Evolutionary conservation across 129 eudicot species (phyloP), one percentile per base, ranked within the genome.

Genomic region (Heracleum sosnowskyi): DNA sequence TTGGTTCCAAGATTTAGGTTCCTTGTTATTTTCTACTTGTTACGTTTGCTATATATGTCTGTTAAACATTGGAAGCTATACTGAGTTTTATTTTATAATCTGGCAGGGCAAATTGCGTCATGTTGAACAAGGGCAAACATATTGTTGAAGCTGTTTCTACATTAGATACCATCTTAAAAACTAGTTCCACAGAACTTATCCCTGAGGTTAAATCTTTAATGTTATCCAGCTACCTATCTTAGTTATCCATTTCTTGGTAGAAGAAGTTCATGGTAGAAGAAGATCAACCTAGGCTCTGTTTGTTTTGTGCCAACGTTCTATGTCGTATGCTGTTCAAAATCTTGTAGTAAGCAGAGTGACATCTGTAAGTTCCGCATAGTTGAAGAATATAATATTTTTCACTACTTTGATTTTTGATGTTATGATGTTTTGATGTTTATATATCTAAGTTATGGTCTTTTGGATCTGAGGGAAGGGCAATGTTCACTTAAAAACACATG

Each of bases 91-190:
- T 29, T 66, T 26, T 5, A 3, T 37, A 34, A 78, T 71, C 69
- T 72, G 76, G 46, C 89, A 91, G 96, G 88, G 87, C 90, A 82
- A 88, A 91, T 79, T 91, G 96, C 88, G 83, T 88, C 77, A 91
- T 91, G 96, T 78, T 91, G 88, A 91, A 91, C 93, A 91, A 91
- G 81, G 93, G 96, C 28, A 86, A 88, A 81, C 85, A 89, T 76
- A 74, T 91, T 73, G 70, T 85, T 81, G 85, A 88, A 85, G 96
- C 96, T 74, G 86, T 91, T 69, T 84, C 82, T n/a, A 83, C 86
- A 63, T 83, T 91, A 47, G 88, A 88, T 60, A 78, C 88, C 78
- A 88, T 91, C 51, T 80, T 91, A 47, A 84, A 62, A 72, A 79
- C 82, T 79, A 74, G 83, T 76, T 80, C 82, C 22, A 74, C 79